Conservation (phyloP, 352 stramenopile genomes). For the Globisporangium ultimum region DNA sequence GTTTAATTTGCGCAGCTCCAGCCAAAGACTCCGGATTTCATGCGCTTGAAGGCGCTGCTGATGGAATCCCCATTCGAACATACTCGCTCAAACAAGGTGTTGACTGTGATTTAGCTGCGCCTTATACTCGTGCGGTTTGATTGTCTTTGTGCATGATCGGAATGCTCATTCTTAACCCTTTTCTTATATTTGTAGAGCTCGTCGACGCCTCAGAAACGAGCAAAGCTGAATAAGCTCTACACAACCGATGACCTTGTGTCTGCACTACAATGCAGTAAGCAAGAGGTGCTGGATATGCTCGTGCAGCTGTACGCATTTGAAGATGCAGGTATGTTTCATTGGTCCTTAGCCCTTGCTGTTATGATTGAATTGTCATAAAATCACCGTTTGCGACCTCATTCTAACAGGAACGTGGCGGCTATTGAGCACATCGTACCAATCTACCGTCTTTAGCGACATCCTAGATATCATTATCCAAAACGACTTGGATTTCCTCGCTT, state of each 20-base stretch:
- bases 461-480: slow-evolving; percentile 71
- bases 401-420: slow-evolving; percentile 47
- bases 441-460: slow-evolving; percentile 64
- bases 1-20: slow-evolving; percentile 37
- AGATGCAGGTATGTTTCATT: slow-evolving; percentile 33
- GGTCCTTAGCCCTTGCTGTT: not conserved
- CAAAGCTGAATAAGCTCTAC: slow-evolving; percentile 56
- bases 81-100: slow-evolving; percentile 12
- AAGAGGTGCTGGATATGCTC: slow-evolving; percentile 61
- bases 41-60: slow-evolving; percentile 55
- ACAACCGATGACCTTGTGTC: slow-evolving; percentile 58
- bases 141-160: no score
- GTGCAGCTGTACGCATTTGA: slow-evolving; percentile 63
- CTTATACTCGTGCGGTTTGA: no score
- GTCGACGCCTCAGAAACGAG: slow-evolving; percentile 28
- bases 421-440: slow-evolving; percentile 52
- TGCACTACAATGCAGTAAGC: slow-evolving; percentile 57
- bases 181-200: not conserved
- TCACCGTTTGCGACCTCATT: not conserved
- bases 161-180: not conserved
- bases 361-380: not conserved
- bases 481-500: slow-evolving; percentile 50
- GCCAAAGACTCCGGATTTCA: slow-evolving; percentile 51
- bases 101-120: not conserved
- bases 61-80: slow-evolving; percentile 64